Conservation (phyloP, 257 asterid species). For the Catharanthus roseus region DNA sequence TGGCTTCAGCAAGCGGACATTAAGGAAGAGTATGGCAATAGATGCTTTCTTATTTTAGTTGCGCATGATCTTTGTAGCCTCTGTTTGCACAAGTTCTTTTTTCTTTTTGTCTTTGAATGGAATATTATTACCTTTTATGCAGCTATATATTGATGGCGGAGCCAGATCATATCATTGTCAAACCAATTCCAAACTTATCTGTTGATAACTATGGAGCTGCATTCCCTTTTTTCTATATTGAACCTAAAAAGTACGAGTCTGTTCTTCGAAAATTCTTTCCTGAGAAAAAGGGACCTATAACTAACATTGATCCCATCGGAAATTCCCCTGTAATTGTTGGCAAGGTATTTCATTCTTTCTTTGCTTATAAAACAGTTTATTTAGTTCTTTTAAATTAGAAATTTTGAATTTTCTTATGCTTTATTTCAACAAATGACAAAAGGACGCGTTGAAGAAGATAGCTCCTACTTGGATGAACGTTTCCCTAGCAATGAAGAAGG, state of each 20-base stretch:
- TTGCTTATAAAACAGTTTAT: background rate
- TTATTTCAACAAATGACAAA: conserved; percentile 14
- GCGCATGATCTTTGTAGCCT: background rate
- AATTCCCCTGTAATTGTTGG: conserved; percentile 91
- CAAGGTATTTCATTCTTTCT: conserved; percentile 42
- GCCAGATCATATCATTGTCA: conserved; percentile 89
- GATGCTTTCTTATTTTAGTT: background rate
- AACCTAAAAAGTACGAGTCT: conserved; percentile 70
- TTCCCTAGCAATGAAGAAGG: conserved; percentile 91
- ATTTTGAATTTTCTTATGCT: background rate
- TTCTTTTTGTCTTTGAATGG: conserved; percentile 5
- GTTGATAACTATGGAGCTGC: conserved; percentile 77
- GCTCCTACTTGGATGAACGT: conserved; percentile 99
- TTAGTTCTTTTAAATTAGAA: background rate
- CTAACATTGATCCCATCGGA: conserved; percentile 86
- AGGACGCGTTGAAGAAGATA: conserved; percentile 69
- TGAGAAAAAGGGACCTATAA: conserved; percentile 65
- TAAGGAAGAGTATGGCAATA: conserved; percentile 69
- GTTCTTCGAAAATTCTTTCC: conserved; percentile 76
- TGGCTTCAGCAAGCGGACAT: conserved; percentile 92
- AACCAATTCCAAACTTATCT: conserved; percentile 86
- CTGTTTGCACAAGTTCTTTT: background rate
- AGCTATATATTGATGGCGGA: conserved; percentile 95
- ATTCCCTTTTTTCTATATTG: conserved; percentile 89
- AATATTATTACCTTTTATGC: conserved; percentile 13